These are phyloP conservation scores for Handroanthus guayacan DNA, from an alignment of 257 asterid species.

Conservation along the genomic window DNA sequence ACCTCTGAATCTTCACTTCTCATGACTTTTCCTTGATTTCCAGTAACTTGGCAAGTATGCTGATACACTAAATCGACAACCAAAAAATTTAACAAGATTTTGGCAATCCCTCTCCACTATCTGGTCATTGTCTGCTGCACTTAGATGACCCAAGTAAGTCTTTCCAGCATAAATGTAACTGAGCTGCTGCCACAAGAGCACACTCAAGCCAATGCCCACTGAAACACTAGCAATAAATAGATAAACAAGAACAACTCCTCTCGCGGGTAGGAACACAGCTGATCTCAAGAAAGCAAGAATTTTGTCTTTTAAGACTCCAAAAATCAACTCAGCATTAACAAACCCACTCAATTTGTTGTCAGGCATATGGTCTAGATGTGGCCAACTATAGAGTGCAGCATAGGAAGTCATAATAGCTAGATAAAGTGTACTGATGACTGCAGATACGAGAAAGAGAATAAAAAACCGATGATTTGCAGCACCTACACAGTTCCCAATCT, in stretches of 20 bases:
- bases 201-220: slow-evolving; percentile 72
- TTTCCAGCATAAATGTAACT: slow-evolving; percentile 81
- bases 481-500: slow-evolving; percentile 98
- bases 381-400: slow-evolving; percentile 63
- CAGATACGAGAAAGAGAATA: slow-evolving; percentile 79
- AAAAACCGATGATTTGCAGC: slow-evolving; percentile 80
- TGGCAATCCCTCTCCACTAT: slow-evolving; percentile 63
- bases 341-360: slow-evolving; percentile 34
- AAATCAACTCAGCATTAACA: slow-evolving; percentile 39
- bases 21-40: slow-evolving; percentile 76
- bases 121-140: slow-evolving; percentile 57
- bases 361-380: slow-evolving; percentile 46
- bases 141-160: slow-evolving; percentile 80
- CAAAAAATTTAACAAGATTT: slow-evolving; percentile 72
- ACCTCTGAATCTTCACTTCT: slow-evolving; percentile 62
- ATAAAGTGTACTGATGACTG: slow-evolving; percentile 65
- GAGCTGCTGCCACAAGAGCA: slow-evolving; percentile 93
- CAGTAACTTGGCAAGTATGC: slow-evolving; percentile 68
- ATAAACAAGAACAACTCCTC: slow-evolving; percentile 82
- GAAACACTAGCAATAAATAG: slow-evolving; percentile 78
- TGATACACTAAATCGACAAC: slow-evolving; percentile 54
- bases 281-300: slow-evolving; percentile 64
- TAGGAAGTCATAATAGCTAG: slow-evolving; percentile 62
- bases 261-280: slow-evolving; percentile 62
- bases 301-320: slow-evolving; percentile 52